Evolutionary conservation across 345 rosid species (phyloP), one percentile per base, ranked within the genome.

Genomic region (Sapria himalayana): DNA sequence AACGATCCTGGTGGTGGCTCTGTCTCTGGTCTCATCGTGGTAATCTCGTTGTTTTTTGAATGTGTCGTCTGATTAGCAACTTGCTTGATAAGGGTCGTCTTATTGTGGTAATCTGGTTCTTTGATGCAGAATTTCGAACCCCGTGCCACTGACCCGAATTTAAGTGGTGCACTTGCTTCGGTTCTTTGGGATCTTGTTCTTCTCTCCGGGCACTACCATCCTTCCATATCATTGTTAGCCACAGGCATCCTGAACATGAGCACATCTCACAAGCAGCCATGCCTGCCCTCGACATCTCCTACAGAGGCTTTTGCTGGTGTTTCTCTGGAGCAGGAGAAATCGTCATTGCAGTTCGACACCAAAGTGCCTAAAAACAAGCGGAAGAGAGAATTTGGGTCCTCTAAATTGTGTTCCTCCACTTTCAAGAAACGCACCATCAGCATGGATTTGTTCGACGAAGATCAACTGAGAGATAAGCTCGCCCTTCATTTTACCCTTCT

Each of bases 1-100:
- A 91, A 82, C 51, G 95, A 91, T 69, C 77, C 92, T 37, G 95
- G 95, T 21, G 95, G 98, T 34, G 98, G 95, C 63, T 89, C 95
- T 7, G 81, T 79, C 32, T 76, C 93, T 2, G 95, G 99, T 55
- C 73, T 81, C 11, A 60, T 91, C 12, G 61, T 74, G 13, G 99
- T 84, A 75, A 56, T 57, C 19, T 52, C 41, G 5, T 45, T 23
- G 16, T 45, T 2, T 41, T 22, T 9, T 32, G 21, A 12, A 22
- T 39, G 27, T 17, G 3, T 15, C 7, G 7, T 13, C 2, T 11
- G 29, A 36, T 4, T 22, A 13, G 33, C 37, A 15, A n/a, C 34
- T 15, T 27, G 5, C 11, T 48, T 6, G 17, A 4, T 4, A 17
- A 29, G 25, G 15, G 7, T 41, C 15, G 41, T 23, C 19, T 7